phyloP scores from a whole-genome alignment of 2,329 filamentous ascomycete genomes.

The Phaeosphaeriaceae sp. region DNA sequence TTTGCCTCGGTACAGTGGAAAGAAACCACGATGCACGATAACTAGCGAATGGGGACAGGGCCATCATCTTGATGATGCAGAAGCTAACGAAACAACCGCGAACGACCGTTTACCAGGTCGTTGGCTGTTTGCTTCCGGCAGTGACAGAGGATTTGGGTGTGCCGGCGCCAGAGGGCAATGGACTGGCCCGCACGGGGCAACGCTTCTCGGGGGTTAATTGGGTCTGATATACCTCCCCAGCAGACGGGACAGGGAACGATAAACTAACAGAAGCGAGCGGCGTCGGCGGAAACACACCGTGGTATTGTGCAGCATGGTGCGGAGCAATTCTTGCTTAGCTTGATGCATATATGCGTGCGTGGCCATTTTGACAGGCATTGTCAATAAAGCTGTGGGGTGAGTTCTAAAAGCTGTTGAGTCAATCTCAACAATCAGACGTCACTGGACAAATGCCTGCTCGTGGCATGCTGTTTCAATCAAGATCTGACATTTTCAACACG shows the following conservation, averaged over 20 bases:
- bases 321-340: slow-evolving; percentile 4
- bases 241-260: slow-evolving; percentile 2
- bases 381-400: neutral
- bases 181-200: slow-evolving; percentile 8
- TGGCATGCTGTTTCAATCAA: neutral
- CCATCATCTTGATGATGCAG: neutral
- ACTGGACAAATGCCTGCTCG: neutral
- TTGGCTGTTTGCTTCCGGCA: slow-evolving; percentile 12
- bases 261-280: slow-evolving; percentile 12
- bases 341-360: neutral
- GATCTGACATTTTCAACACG: neutral
- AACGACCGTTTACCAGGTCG: slow-evolving; percentile 13
- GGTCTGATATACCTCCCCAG: slow-evolving; percentile 7
- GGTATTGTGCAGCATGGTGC: slow-evolving; percentile 14
- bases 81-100: slow-evolving; percentile 1
- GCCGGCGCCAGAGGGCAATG: slow-evolving; percentile 4
- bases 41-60: neutral
- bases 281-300: slow-evolving; percentile 2
- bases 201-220: slow-evolving; percentile 19
- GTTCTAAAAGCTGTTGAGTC: neutral
- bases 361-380: neutral
- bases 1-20: neutral
- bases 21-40: neutral
- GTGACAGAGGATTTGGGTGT: slow-evolving; percentile 1
- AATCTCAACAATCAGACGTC: neutral